A percentile compares a stretch with the other conserved stretches of the same genome.
Conservation (phyloP, 1,284 basidiomycete genomes). For the Sporisorium exsertum region DNA sequence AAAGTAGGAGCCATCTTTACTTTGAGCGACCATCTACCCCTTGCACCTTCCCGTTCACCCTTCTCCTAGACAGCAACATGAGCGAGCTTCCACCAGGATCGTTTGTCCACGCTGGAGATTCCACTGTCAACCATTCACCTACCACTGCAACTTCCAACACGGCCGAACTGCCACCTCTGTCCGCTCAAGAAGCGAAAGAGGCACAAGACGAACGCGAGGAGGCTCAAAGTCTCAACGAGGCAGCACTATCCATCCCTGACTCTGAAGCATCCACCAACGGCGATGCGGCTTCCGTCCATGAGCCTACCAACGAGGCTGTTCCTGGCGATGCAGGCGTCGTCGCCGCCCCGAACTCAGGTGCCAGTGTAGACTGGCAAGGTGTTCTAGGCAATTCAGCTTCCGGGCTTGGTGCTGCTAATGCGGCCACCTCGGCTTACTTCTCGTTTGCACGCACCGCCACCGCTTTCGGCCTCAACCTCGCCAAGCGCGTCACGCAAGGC, state of each 20-base stretch:
- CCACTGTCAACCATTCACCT: background rate
- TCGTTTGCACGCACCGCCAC: slow-evolving; percentile 53
- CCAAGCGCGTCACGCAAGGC: slow-evolving; percentile 59
- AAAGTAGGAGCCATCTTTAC: background rate
- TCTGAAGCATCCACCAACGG: slow-evolving; percentile 37
- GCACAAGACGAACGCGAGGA: slow-evolving; percentile 37
- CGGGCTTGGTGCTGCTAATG: slow-evolving; percentile 49
- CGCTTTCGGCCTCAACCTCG: slow-evolving; percentile 52
- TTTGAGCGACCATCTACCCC: slow-evolving; percentile 1
- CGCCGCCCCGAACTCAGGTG: slow-evolving; percentile 1
- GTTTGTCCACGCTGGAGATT: slow-evolving; percentile 10
- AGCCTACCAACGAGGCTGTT: slow-evolving; percentile 24
- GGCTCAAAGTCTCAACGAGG: slow-evolving; percentile 46
- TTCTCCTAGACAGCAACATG: slow-evolving; percentile 14
- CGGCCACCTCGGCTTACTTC: slow-evolving; percentile 59
- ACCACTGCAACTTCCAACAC: background rate
- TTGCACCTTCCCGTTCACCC: background rate
- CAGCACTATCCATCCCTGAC: slow-evolving; percentile 55
- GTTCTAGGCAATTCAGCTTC: slow-evolving; percentile 49
- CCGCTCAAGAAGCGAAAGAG: slow-evolving; percentile 21
- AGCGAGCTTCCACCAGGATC: slow-evolving; percentile 32
- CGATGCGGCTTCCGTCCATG: slow-evolving; percentile 17
- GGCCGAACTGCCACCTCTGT: background rate
- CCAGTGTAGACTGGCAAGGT: slow-evolving; percentile 41
- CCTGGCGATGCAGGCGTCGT: slow-evolving; percentile 31